Base-by-base conservation (phyloP, 1,139 yeast genomes). In the Candida albicans region DNA sequence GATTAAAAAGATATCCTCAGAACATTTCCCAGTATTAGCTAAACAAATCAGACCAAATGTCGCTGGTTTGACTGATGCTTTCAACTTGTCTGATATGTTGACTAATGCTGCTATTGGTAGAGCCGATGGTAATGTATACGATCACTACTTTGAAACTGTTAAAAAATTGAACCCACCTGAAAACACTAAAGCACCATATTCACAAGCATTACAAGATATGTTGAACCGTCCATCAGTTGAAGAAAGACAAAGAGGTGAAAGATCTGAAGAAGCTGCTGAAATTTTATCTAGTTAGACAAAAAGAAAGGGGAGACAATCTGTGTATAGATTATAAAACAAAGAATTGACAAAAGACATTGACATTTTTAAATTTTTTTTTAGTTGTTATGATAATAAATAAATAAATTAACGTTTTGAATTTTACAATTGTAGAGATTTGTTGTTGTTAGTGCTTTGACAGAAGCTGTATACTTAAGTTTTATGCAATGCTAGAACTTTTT, bases 101-200 rank as follows among this genome's bases (percentile, higher is more conserved):
- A 76, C 90, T 61, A 89, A 89, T 68, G 80, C 96, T 2, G 84
- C 96, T 25, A 77, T 90, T 49, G 97, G 96, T 49, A 76, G 73
- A 57, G 84, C 77, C 65, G 83, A 87, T 57, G 97, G 97, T 52
- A 86, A 90, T 62, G 82, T 87, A 44, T 90, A 89, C 70, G 84
- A 84, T 62, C 81, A 87, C 65, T 89, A 89, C 65, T 80, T 80
- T 58, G 62, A 57, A 34, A 65, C 65, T 40, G 80, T 78, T 49
- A 77, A 77, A 55, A 68, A 64, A 42, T 66, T 66, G 40, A 79
- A 81, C 61, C 79, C 82, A 47, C 77, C 79, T 22, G 68, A 73
- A 33, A 66, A 73, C 27, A 75, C 80, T 40, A 81, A 79, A 57
- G 84, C 88, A 31, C 80, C 84, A 31, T 84, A 84, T 59, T 68